These are phyloP conservation scores for Aspergillus pseudoglaucus DNA, from an alignment of 2,329 filamentous ascomycete genomes.

Conservation along the genomic window DNA sequence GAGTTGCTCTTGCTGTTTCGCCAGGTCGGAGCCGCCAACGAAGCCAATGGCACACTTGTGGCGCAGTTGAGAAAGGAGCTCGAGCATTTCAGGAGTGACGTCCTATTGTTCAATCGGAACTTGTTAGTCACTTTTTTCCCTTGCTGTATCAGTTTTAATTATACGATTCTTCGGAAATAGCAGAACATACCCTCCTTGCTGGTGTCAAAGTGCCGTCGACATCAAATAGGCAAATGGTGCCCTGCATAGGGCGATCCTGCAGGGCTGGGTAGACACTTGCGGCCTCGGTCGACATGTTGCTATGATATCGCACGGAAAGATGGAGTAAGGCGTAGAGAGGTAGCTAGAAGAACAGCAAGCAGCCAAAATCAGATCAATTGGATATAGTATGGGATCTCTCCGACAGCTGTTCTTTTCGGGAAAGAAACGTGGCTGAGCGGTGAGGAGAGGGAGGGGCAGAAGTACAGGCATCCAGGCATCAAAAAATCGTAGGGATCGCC, in stretches of 20 bases:
- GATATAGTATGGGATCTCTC: background rate
- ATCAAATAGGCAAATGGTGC: constrained; percentile 93
- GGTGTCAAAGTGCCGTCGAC: constrained; percentile 89
- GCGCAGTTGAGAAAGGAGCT: constrained; percentile 70
- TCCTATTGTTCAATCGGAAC: constrained; percentile 38
- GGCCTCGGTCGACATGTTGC: constrained; percentile 25
- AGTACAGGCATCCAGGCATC: background rate
- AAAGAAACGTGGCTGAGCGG: background rate
- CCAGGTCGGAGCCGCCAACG: constrained; percentile 81
- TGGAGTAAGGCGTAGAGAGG: constrained; percentile 4
- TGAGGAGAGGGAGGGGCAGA: background rate
- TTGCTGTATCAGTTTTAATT: background rate
- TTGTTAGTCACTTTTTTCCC: constrained; percentile 3
- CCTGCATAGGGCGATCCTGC: constrained; percentile 76
- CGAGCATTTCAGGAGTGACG: constrained; percentile 74
- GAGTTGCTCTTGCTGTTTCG: constrained; percentile 94
- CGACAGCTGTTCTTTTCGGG: background rate
- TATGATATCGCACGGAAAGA: constrained; percentile 4
- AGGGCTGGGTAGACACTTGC: constrained; percentile 60
- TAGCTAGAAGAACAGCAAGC: background rate
- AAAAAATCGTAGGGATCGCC: background rate
- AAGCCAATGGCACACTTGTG: constrained; percentile 43
- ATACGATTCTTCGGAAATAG: background rate
- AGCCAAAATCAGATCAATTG: background rate
- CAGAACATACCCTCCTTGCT: constrained; percentile 62